Conservation (phyloP, 768 basidiomycete species). For the Lactarius hengduanensis region DNA sequence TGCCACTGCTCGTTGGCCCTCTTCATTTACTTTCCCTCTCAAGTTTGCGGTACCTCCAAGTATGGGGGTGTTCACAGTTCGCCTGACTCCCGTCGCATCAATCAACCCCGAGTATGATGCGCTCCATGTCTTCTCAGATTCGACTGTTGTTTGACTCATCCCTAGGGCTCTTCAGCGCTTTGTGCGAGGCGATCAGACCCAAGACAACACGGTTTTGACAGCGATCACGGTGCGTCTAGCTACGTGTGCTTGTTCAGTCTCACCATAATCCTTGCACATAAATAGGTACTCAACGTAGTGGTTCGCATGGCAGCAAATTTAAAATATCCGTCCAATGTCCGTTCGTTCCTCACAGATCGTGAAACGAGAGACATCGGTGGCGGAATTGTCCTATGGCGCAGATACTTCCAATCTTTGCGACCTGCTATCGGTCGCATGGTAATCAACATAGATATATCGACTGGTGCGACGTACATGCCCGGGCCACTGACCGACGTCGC, state of each 20-base stretch:
- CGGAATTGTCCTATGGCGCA: slow-evolving; percentile 73
- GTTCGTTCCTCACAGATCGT: slow-evolving; percentile 67
- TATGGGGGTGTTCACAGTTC: slow-evolving; percentile 63
- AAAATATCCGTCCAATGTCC: slow-evolving; percentile 67
- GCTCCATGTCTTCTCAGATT: slow-evolving; percentile 31
- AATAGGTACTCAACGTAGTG: slow-evolving; percentile 69
- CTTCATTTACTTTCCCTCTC: slow-evolving; percentile 16
- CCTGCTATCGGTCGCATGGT: slow-evolving; percentile 64
- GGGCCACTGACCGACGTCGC: slow-evolving; percentile 60
- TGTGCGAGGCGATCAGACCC: slow-evolving; percentile 60
- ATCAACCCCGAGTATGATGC: slow-evolving; percentile 77
- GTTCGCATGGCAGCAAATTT: slow-evolving; percentile 71
- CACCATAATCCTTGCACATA: slow-evolving; percentile 4
- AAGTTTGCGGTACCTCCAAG: slow-evolving; percentile 63
- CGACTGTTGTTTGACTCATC: background rate
- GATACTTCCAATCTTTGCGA: slow-evolving; percentile 78
- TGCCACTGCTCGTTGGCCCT: background rate
- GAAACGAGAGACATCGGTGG: slow-evolving; percentile 55
- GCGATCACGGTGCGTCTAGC: slow-evolving; percentile 54
- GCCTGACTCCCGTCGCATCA: slow-evolving; percentile 65
- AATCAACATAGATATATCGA: slow-evolving; percentile 76
- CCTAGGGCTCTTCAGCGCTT: slow-evolving; percentile 62
- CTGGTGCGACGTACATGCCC: slow-evolving; percentile 70
- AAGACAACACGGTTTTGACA: slow-evolving; percentile 66
- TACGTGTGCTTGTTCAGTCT: background rate